Percentiles rank a stretch among this genome's conserved stretches.
Conservation (phyloP, 306 rosid genomes). For the Malus orientalis region DNA sequence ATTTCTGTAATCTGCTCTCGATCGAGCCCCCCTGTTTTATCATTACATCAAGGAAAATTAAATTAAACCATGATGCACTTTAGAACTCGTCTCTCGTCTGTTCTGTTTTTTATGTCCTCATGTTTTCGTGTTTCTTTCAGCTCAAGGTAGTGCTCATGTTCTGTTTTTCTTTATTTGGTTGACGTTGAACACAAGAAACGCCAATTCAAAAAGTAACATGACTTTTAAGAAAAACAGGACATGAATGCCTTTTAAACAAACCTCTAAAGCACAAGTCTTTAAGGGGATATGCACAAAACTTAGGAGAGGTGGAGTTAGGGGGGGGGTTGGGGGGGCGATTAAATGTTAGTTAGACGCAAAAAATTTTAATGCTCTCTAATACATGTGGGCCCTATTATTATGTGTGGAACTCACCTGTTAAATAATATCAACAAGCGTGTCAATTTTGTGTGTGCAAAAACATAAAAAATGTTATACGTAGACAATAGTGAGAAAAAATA, state of each 20-base stretch:
- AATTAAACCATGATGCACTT: background rate
- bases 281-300: background rate
- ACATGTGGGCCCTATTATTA: too few relatives aligned
- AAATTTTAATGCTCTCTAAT: too few relatives aligned
- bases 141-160: background rate
- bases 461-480: too few relatives aligned
- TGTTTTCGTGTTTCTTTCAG: background rate
- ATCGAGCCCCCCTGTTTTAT: background rate
- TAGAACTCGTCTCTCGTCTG: background rate
- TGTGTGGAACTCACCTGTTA: too few relatives aligned
- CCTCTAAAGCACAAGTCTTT: background rate
- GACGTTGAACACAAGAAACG: background rate
- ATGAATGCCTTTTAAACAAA: background rate
- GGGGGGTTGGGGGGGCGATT: too few relatives aligned
- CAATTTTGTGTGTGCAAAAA: too few relatives aligned
- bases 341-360: background rate
- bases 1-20: background rate
- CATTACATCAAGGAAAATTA: background rate
- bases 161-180: background rate
- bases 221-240: background rate
- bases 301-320: background rate
- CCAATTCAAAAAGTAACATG: background rate
- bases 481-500: too few relatives aligned
- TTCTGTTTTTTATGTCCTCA: background rate
- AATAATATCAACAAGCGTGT: too few relatives aligned